Evolutionary conservation across 2,329 filamentous ascomycete species (phyloP).

Genomic region (Aspergillus sp.): DNA sequence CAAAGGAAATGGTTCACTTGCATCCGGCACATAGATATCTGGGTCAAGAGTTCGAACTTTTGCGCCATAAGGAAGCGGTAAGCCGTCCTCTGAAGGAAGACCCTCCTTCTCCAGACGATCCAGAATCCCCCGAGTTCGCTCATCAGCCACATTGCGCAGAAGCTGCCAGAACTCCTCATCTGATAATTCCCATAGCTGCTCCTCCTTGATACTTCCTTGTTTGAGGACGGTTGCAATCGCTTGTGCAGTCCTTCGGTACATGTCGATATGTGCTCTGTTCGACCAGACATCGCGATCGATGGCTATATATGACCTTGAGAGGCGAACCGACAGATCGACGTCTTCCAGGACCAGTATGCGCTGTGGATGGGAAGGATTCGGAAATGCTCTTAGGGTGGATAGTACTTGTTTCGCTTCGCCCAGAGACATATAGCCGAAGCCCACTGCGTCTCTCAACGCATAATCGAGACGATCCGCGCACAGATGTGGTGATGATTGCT

Average conservation of each 20-base stretch:
- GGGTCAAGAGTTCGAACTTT: too few relatives aligned
- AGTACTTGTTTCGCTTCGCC: conserved; percentile 28
- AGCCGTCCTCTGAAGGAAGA: too few relatives aligned
- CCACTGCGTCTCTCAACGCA: conserved; percentile 35
- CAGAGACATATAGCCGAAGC: conserved; percentile 29
- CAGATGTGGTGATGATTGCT: conserved; percentile 36
- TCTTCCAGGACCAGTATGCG: conserved; percentile 34
- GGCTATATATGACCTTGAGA: conserved; percentile 33
- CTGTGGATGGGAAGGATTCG: conserved; percentile 17
- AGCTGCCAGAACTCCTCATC: conserved; percentile 36
- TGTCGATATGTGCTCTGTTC: conserved; percentile 34
- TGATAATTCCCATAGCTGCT: conserved; percentile 32
- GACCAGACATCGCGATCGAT: conserved; percentile 39
- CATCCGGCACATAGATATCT: too few relatives aligned
- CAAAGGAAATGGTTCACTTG: too few relatives aligned
- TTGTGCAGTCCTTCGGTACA: conserved; percentile 32
- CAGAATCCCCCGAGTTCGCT: not conserved
- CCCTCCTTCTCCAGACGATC: too few relatives aligned
- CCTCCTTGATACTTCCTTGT: conserved; percentile 23
- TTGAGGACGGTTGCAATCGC: conserved; percentile 30
- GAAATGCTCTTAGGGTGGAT: conserved; percentile 27
- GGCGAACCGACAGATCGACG: conserved; percentile 24
- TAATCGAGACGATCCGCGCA: conserved; percentile 44
- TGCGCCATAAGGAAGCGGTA: too few relatives aligned
- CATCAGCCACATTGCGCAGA: conserved; percentile 21